Conservation (phyloP, 805 yeast genomes). For the Kluyveromyces nonfermentans region DNA sequence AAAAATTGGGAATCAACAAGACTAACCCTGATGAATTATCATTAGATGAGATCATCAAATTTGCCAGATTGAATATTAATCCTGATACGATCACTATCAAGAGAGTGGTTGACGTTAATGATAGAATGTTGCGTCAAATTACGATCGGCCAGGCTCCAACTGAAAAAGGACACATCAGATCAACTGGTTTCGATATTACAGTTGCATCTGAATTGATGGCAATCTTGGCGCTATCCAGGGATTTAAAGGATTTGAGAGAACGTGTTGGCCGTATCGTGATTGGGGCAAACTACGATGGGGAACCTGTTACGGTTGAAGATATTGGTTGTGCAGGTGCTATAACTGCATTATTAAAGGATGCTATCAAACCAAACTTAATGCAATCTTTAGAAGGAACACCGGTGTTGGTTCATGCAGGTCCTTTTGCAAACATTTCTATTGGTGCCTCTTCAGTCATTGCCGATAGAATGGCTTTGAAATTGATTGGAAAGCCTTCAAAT, state of each 20-base stretch:
- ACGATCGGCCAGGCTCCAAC: slow-evolving; percentile 90
- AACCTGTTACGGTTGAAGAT: slow-evolving; percentile 88
- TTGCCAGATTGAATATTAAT: slow-evolving; percentile 81
- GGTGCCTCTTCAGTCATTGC: slow-evolving; percentile 95
- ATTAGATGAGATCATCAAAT: slow-evolving; percentile 59
- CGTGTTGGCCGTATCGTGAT: slow-evolving; percentile 87
- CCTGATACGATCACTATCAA: slow-evolving; percentile 85
- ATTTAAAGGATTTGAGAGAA: slow-evolving; percentile 72
- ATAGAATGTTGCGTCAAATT: slow-evolving; percentile 79
- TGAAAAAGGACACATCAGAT: slow-evolving; percentile 79
- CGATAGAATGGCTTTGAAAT: slow-evolving; percentile 83
- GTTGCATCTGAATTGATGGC: slow-evolving; percentile 98
- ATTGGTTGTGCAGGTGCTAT: slow-evolving; percentile 93
- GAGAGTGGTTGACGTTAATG: slow-evolving; percentile 92
- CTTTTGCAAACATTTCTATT: slow-evolving; percentile 93
- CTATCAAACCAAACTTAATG: slow-evolving; percentile 93
- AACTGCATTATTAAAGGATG: slow-evolving; percentile 90
- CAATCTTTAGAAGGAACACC: slow-evolving; percentile 97
- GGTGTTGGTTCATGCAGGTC: slow-evolving; percentile 95
- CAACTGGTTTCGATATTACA: slow-evolving; percentile 90
- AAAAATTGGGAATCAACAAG: slow-evolving; percentile 72
- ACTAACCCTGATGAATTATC: slow-evolving; percentile 75
- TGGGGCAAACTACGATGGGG: slow-evolving; percentile 66
- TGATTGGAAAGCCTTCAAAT: slow-evolving; percentile 59
- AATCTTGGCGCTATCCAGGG: slow-evolving; percentile 73